Evolutionary conservation across 2,329 filamentous ascomycete species (phyloP), one percentile per base, ranked within the genome.

Genomic region (Rachicladosporium sp.): DNA sequence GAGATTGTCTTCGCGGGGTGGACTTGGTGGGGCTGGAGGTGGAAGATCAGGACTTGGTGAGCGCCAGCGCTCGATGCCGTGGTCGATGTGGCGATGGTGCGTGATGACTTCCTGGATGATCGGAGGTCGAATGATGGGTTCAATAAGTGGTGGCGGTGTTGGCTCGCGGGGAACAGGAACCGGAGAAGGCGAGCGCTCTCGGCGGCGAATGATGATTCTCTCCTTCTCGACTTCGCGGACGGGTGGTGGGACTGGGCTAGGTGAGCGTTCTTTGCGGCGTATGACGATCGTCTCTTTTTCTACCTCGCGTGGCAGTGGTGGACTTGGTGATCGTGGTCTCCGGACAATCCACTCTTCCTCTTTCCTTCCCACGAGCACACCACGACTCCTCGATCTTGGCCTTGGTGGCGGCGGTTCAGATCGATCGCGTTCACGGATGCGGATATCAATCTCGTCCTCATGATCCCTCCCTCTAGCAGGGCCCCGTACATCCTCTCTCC

Each of bases 61-160:
- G 19, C 64, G 58, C 9, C 61, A 66, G 45, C 66, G 57, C 53
- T 68, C 64, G 31, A 70, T 59, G 37, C 66, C 87, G 62, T 93
- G 85, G 55, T 93, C 83, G 50, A 93, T 81, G 55, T 89, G 82
- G 42, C 80, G 74, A 57, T 91, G 89, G 62, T 91, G 84, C 0
- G 85, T 93, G 48, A 93, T 88, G 43, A 93, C 78, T 56, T 94
- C 84, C 54, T 89, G 78, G 61, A 89, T 83, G 50, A 93, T 85
- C 1, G 80, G 82, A 29, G 86, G 86, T 12, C 80, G 78, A 32
- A 77, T 73, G 51, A 91, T 79, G 33, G 82, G 70, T 46, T 73
- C 71, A 23, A 76, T 77, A 33, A 72, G 69, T 35, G 64, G 65
- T 29, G 64, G 60, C 30, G 64, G 63, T 11, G 42, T 40, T 32